phyloP scores from a whole-genome alignment of 1,284 basidiomycete species.

The Irpex lacteus region DNA sequence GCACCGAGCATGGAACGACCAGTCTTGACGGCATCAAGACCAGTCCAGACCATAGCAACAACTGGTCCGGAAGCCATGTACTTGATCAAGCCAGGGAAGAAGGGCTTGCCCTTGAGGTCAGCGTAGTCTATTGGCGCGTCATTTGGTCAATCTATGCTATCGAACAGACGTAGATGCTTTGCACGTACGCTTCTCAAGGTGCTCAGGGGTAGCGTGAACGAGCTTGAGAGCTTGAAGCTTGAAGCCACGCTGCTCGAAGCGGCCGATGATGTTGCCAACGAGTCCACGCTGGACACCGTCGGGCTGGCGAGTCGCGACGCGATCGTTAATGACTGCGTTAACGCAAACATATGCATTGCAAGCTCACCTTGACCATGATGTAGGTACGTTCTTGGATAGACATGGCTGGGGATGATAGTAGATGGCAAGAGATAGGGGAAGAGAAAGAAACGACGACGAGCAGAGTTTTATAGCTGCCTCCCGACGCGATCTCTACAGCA shows the following conservation, averaged over 20 bases:
- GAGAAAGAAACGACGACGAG: constrained; percentile 28
- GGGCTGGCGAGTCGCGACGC: constrained; percentile 53
- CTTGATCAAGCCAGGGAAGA: constrained; percentile 92
- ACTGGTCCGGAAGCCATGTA: constrained; percentile 98
- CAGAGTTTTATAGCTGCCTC: constrained; percentile 30
- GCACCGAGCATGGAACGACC: constrained; percentile 95
- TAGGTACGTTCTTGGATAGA: constrained; percentile 75
- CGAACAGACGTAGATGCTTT: background rate
- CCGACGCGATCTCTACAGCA: constrained; percentile 14
- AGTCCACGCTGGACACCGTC: constrained; percentile 97
- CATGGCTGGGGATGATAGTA: constrained; percentile 39
- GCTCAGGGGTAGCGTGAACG: constrained; percentile 70
- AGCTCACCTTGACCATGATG: constrained; percentile 83
- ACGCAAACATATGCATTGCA: constrained; percentile 1
- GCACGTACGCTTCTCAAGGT: constrained; percentile 81
- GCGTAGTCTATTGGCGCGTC: constrained; percentile 65
- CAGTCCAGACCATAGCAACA: constrained; percentile 96
- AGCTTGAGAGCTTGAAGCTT: constrained; percentile 92
- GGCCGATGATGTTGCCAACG: constrained; percentile 89
- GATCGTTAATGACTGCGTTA: constrained; percentile 6
- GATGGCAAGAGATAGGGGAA: constrained; percentile 29
- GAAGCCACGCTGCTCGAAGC: constrained; percentile 96
- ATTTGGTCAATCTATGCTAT: no score
- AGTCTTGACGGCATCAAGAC: constrained; percentile 95
- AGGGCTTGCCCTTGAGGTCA: constrained; percentile 87